phyloP scores from a whole-genome alignment of 140 eudicot species.

The Senecio squalidus region DNA sequence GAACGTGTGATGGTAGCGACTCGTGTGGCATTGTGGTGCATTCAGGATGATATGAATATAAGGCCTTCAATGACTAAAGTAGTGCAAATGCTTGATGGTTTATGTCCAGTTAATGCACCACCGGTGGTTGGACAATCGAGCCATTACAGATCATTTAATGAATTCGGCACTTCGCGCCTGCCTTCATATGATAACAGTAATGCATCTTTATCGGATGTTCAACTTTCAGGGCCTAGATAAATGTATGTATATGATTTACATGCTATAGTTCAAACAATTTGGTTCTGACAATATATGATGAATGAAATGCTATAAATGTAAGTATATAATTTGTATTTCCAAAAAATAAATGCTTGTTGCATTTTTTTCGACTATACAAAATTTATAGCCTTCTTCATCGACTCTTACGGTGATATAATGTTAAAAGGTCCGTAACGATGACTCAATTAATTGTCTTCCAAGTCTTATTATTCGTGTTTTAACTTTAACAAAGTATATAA shows the following conservation, averaged over 20 bases:
- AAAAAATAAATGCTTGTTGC: too few relatives aligned
- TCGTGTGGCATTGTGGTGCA: background rate
- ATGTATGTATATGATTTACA: background rate
- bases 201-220: background rate
- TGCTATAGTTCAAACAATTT: too few relatives aligned
- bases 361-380: too few relatives aligned
- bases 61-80: conserved; percentile 3
- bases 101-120: background rate
- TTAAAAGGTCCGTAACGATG: too few relatives aligned
- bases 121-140: background rate
- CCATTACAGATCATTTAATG: background rate
- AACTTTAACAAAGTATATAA: too few relatives aligned
- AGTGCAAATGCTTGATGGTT: background rate
- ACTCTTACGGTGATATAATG: too few relatives aligned
- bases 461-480: too few relatives aligned
- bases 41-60: background rate
- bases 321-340: too few relatives aligned
- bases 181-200: background rate
- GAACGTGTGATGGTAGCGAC: background rate
- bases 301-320: too few relatives aligned
- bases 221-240: background rate
- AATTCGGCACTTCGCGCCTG: background rate
- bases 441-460: too few relatives aligned
- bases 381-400: too few relatives aligned
- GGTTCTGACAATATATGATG: too few relatives aligned